A percentile compares a stretch with the other conserved stretches of the same genome.
These are phyloP conservation scores for Penicillium nordicum DNA, from an alignment of 2,329 filamentous ascomycete genomes.

Conservation along the genomic window DNA sequence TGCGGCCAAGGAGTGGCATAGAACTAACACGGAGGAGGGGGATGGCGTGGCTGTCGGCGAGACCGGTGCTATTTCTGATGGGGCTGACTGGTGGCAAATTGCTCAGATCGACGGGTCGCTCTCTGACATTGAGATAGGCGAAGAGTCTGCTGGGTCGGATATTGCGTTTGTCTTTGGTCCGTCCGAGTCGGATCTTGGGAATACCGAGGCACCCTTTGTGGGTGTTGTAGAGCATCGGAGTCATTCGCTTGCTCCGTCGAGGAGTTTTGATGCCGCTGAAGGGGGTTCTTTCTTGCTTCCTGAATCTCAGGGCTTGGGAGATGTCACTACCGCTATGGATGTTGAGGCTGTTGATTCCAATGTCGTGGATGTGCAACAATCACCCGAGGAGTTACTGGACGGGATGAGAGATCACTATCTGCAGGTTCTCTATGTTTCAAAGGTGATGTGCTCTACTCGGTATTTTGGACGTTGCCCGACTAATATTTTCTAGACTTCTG, in stretches of 20 bases:
- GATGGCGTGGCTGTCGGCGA: conserved; percentile 4
- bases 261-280: background rate
- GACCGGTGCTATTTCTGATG: background rate
- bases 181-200: conserved; percentile 2
- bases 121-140: conserved; percentile 18
- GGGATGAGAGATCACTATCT: conserved; percentile 41
- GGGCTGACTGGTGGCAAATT: conserved; percentile 34
- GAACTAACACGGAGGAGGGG: conserved; percentile 1
- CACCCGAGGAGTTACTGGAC: conserved; percentile 37
- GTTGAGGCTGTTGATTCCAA: conserved; percentile 11
- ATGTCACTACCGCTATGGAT: conserved; percentile 8
- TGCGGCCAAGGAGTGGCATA: conserved; percentile 34
- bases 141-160: conserved; percentile 25
- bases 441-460: conserved; percentile 25
- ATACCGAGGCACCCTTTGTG: conserved; percentile 16
- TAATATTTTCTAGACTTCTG: conserved; percentile 37
- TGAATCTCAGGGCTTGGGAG: conserved; percentile 19
- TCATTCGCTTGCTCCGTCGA: conserved; percentile 14
- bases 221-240: conserved; percentile 18
- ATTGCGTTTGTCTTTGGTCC: conserved; percentile 33
- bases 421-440: conserved; percentile 44
- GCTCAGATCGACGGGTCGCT: conserved; percentile 34
- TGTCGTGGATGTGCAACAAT: conserved; percentile 21
- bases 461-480: conserved; percentile 10
- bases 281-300: conserved; percentile 1